phyloP scores from a whole-genome alignment of 2,329 filamentous ascomycete genomes.

The Trichoderma afroharzianum region DNA sequence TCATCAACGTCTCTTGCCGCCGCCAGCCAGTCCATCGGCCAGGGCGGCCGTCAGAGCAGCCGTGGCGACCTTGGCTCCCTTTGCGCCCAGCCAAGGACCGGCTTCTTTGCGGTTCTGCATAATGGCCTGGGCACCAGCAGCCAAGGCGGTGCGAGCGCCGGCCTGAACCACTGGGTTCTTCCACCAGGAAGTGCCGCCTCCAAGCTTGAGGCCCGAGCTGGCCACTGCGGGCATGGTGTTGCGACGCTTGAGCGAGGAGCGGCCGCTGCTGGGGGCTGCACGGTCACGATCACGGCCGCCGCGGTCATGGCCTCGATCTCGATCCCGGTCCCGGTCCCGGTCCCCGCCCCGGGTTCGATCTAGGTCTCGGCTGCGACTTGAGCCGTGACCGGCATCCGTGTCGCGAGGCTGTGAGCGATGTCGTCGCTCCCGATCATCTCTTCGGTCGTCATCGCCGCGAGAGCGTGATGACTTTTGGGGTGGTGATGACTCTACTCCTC shows the following conservation, averaged over 20 bases:
- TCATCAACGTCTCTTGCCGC: conserved; percentile 29
- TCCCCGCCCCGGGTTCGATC: background rate
- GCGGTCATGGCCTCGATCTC: background rate
- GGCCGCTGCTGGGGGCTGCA: background rate
- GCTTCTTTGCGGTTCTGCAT: conserved; percentile 44
- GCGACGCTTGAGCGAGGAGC: conserved; percentile 19
- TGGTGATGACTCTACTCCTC: background rate
- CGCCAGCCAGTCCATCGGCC: conserved; percentile 43
- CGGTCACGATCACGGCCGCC: background rate
- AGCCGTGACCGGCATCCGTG: background rate
- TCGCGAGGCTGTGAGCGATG: conserved; percentile 12
- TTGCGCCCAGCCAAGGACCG: conserved; percentile 46
- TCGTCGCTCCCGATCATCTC: background rate
- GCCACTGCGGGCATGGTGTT: conserved; percentile 33
- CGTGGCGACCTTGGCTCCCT: conserved; percentile 47
- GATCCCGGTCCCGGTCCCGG: background rate
- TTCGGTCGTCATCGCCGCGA: conserved; percentile 1
- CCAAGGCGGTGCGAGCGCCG: conserved; percentile 45
- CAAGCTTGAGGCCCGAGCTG: conserved; percentile 11
- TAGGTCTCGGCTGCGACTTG: background rate
- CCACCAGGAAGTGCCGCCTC: conserved; percentile 33
- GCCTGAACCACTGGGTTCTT: conserved; percentile 37
- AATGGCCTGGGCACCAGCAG: conserved; percentile 47
- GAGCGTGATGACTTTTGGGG: background rate
- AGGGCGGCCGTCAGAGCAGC: conserved; percentile 48